Percentiles rank a stretch among this genome's conserved stretches.
These are phyloP conservation scores for Westerdykella sp. DNA, from an alignment of 2,329 filamentous ascomycete genomes.

Conservation along the genomic window DNA sequence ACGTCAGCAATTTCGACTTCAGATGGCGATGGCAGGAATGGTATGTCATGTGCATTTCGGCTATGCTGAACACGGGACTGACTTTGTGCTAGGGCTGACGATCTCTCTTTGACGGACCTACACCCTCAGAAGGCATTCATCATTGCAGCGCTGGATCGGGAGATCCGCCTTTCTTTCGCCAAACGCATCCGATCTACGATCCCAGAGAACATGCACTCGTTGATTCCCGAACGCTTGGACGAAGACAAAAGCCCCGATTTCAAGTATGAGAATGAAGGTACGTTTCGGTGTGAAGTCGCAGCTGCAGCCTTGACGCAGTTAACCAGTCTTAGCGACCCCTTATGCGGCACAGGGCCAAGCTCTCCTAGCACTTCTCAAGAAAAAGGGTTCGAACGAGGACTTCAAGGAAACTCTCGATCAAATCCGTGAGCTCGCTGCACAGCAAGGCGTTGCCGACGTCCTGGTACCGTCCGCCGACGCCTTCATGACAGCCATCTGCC, in stretches of 20 bases:
- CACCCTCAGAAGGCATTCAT: slow-evolving; percentile 94
- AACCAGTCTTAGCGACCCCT: slow-evolving; percentile 55
- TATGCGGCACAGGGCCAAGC: slow-evolving; percentile 81
- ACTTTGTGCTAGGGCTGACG: slow-evolving; percentile 55
- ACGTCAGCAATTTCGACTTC: slow-evolving; percentile 97
- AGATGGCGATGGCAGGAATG: slow-evolving; percentile 99
- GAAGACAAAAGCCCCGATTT: slow-evolving; percentile 92
- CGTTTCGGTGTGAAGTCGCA: slow-evolving; percentile 27
- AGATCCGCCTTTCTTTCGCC: slow-evolving; percentile 92
- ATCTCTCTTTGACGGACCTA: slow-evolving; percentile 68
- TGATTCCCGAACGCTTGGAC: slow-evolving; percentile 84
- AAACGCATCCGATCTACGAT: slow-evolving; percentile 93
- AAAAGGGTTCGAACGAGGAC: slow-evolving; percentile 79
- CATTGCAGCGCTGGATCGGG: slow-evolving; percentile 83
- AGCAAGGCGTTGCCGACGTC: slow-evolving; percentile 63
- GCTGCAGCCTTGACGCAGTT: neutral
- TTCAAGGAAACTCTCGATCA: slow-evolving; percentile 74
- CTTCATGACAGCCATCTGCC: slow-evolving; percentile 89
- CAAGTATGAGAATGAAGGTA: slow-evolving; percentile 75
- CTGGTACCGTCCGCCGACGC: slow-evolving; percentile 85
- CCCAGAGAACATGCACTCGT: slow-evolving; percentile 69
- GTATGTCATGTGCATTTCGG: slow-evolving; percentile 41
- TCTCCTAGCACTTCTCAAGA: slow-evolving; percentile 69
- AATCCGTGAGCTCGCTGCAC: slow-evolving; percentile 72
- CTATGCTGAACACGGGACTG: slow-evolving; percentile 7